Evolutionary conservation across 306 rosid species (phyloP), one percentile per base, ranked within the genome.

Genomic region (Arachis stenosperma): DNA sequence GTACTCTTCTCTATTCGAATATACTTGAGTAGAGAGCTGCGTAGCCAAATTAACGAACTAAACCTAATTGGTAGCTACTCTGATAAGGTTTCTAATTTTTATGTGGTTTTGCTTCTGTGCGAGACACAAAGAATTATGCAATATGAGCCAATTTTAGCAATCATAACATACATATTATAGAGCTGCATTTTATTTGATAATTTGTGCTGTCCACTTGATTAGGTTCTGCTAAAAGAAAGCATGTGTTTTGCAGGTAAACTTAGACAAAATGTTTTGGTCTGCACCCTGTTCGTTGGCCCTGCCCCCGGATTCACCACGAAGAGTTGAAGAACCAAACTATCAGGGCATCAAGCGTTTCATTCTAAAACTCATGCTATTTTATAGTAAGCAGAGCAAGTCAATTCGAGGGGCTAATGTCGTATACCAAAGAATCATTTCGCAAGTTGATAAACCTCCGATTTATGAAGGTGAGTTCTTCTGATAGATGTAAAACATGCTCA

Each of bases 331-430:
- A 80, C 99, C 97, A 43, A 64, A 88, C 22, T 90, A 78, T 37
- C 84, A 67, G 82, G 96, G 99, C 9, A 27, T 95, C 64, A 91
- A 85, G 81, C 97, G 73, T 71, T 47, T 87, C 61, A 10, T 91
- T 11, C 79, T 95, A 65, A 88, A 66, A 60, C 60, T 95, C 73
- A 75, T 90, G 95, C 27, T 91, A 76, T 95, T 91, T 81, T 95
- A 91, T 76, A 88, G 96, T 78, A 88, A 91, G 75, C 99, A 95
- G 82, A 91, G 98, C 88, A 88, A 50, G 83, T 90, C 95, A 9
- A 91, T 95, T 84, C 90, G 99, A 58, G 97, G 96, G 58, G 99
- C 98, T 39, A 91, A 90, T 82, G 96, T 86, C 7, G 92, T 90
- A 1, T 95, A 87, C 76, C 69, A n/a, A 59, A 79, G 99, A 75